Percentiles rank a stretch among this genome's conserved stretches.
These are phyloP conservation scores for Solidago caesia DNA, from an alignment of 129 eudicot genomes.

Conservation along the genomic window DNA sequence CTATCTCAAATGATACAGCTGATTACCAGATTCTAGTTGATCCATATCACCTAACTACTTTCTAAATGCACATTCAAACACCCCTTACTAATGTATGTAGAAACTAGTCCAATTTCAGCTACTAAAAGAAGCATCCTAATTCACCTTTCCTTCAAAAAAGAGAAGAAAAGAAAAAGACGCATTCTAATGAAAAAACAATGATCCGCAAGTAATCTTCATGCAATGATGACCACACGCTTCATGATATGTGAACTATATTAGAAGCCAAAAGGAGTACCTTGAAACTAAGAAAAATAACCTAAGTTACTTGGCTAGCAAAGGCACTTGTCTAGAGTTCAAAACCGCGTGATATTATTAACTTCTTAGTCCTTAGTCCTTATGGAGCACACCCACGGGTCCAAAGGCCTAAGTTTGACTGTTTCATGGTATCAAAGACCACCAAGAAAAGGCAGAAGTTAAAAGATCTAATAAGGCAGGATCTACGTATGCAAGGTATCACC, in stretches of 20 bases:
- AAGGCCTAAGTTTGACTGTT: neutral
- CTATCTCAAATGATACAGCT: neutral
- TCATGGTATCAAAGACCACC: neutral
- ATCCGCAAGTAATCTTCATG: neutral
- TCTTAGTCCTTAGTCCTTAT: neutral
- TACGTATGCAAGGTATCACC: neutral
- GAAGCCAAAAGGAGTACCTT: neutral
- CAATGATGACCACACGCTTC: neutral
- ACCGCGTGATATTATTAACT: neutral
- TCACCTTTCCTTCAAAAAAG: too few relatives aligned
- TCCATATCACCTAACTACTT: conserved; percentile 3
- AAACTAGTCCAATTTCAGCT: neutral
- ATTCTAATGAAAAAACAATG: neutral
- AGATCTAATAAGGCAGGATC: neutral
- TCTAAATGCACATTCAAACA: neutral
- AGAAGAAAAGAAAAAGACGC: neutral
- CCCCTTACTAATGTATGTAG: neutral
- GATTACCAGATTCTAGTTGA: neutral
- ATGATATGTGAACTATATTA: neutral
- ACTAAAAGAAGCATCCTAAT: neutral
- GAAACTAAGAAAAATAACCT: neutral
- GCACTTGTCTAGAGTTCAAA: neutral
- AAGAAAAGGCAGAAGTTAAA: neutral
- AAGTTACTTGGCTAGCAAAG: neutral
- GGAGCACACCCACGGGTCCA: neutral